A percentile compares a stretch with the other conserved stretches of the same genome.
These are phyloP conservation scores for Colletotrichum gigasporum DNA, from an alignment of 2,329 filamentous ascomycete genomes.

Conservation along the genomic window DNA sequence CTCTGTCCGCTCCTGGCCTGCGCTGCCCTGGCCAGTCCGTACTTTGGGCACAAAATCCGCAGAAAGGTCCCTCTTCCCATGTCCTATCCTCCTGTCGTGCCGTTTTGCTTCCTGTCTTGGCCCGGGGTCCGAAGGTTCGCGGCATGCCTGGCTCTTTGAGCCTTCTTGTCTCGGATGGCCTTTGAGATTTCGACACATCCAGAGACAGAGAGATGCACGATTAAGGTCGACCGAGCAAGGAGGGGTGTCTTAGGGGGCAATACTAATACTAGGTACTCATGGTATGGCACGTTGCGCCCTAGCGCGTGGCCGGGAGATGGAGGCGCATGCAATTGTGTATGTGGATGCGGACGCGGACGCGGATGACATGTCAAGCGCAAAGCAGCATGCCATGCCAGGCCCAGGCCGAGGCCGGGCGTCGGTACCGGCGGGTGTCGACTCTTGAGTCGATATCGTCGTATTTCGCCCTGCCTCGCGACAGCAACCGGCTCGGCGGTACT, in stretches of 20 bases:
- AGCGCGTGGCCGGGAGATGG: constrained; percentile 16
- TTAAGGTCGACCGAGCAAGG: constrained; percentile 12
- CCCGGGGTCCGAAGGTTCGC: background rate
- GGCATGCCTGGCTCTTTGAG: constrained; percentile 1
- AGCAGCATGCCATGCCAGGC: too few species aligned
- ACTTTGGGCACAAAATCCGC: too few species aligned
- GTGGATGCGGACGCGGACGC: background rate
- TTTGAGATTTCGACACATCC: constrained; percentile 4
- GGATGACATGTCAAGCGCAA: constrained; percentile 2
- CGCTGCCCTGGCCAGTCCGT: too few species aligned
- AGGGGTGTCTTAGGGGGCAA: constrained; percentile 12
- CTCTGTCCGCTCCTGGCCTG: background rate
- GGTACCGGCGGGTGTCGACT: background rate
- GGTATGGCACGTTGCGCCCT: constrained; percentile 28
- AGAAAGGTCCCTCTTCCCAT: background rate
- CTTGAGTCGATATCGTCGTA: background rate
- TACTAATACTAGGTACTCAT: constrained; percentile 9
- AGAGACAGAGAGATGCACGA: constrained; percentile 18
- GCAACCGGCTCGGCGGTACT: background rate
- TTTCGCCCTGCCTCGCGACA: background rate
- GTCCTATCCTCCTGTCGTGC: too few species aligned
- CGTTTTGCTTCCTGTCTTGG: too few species aligned
- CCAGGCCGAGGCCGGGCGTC: constrained; percentile 4
- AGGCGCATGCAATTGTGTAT: constrained; percentile 6
- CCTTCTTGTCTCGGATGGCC: constrained; percentile 13